Conservation (phyloP, 2,329 filamentous ascomycete genomes). For the Nakataea oryzae region DNA sequence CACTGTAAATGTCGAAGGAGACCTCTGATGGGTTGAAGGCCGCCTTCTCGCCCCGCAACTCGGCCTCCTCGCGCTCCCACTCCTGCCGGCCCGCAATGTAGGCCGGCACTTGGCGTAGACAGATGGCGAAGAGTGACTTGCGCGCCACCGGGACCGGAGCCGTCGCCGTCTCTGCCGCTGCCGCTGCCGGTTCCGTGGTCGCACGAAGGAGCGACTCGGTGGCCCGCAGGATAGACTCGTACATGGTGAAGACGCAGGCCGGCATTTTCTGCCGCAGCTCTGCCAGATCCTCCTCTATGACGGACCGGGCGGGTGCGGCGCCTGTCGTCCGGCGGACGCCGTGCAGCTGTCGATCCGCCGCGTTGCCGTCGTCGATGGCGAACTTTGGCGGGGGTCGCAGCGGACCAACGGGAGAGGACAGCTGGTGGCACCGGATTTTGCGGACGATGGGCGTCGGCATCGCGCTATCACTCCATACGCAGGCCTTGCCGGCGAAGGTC, state of each 20-base stretch:
- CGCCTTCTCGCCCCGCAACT: constrained; percentile 23
- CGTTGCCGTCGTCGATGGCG: neutral
- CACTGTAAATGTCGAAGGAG: constrained; percentile 34
- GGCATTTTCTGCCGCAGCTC: constrained; percentile 19
- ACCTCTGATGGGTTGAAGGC: constrained; percentile 24
- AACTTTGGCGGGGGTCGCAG: constrained; percentile 4
- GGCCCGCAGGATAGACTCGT: constrained; percentile 32
- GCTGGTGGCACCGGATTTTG: constrained; percentile 16
- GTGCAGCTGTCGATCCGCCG: neutral
- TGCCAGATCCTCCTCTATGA: constrained; percentile 22
- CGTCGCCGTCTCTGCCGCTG: constrained; percentile 6
- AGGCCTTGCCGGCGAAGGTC: constrained; percentile 4
- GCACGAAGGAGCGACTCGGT: constrained; percentile 32
- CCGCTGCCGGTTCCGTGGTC: constrained; percentile 16
- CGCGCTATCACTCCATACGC: constrained; percentile 11
- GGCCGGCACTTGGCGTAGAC: constrained; percentile 34
- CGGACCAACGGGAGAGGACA: constrained; percentile 15
- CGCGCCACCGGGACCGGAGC: neutral
- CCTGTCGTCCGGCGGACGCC: neutral
- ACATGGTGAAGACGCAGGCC: constrained; percentile 21
- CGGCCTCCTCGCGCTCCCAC: constrained; percentile 25
- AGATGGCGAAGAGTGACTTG: constrained; percentile 36
- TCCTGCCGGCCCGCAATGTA: constrained; percentile 35
- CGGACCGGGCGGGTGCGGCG: constrained; percentile 5
- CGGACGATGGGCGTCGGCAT: constrained; percentile 21